Conservation (phyloP, 345 rosid species). For the Firmiana major region DNA sequence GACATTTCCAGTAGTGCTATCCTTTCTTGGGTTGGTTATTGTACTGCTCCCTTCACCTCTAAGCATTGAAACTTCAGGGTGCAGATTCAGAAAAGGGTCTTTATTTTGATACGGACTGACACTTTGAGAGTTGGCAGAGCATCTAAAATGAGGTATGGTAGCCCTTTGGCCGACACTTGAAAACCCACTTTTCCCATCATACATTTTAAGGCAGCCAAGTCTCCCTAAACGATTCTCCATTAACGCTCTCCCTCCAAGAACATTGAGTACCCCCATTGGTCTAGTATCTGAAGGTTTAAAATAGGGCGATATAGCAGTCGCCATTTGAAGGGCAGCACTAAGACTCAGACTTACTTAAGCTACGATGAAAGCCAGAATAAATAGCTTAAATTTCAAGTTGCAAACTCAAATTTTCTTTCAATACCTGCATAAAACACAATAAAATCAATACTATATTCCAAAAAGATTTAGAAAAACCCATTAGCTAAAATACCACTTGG, state of each 20-base stretch:
- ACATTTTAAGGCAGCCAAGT: conserved; percentile 33
- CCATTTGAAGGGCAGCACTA: conserved; percentile 35
- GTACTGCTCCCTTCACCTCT: conserved; percentile 61
- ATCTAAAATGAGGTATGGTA: conserved; percentile 33
- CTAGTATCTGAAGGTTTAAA: conserved; percentile 48
- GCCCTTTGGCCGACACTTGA: conserved; percentile 36
- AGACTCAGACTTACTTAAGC: not conserved
- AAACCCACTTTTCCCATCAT: conserved; percentile 41
- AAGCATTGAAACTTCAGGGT: conserved; percentile 82
- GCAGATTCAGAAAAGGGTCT: conserved; percentile 77
- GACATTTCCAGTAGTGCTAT: conserved; percentile 37
- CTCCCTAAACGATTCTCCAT: conserved; percentile 49
- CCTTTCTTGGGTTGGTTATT: conserved; percentile 45
- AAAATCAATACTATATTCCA: not conserved
- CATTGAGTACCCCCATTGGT: conserved; percentile 45
- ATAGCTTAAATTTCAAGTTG: conserved; percentile 17
- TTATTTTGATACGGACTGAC: conserved; percentile 51
- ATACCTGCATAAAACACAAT: conserved; percentile 27
- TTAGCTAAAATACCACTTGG: not conserved
- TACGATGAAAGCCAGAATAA: not conserved
- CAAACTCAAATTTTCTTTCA: conserved; percentile 6
- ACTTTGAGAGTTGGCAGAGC: conserved; percentile 46
- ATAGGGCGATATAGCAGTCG: conserved; percentile 46
- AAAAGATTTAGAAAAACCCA: not conserved
- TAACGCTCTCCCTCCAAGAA: conserved; percentile 50